Evolutionary conservation across 345 rosid species (phyloP), one percentile per base, ranked within the genome.

Genomic region (Eucalyptus camaldulensis): DNA sequence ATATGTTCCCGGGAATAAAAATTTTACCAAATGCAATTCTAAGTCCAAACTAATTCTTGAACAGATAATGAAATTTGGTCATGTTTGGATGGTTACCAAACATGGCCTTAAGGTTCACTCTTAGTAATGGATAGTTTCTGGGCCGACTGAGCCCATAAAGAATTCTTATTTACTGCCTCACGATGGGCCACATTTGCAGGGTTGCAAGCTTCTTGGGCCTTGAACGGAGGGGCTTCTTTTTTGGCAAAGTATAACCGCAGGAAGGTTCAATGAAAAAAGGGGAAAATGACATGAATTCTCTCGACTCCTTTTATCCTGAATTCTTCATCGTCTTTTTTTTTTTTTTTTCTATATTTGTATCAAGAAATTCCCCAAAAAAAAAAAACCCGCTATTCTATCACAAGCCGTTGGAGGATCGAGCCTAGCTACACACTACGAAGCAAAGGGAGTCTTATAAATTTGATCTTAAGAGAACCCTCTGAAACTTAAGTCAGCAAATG

Each of bases 31-130:
- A 49, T 0, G 5, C 14, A 0, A 49, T 49, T 49, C n/a, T 49
- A 12, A 0, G 0, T 5, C 14, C 5, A 12, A 49, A 49, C 14
- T 4, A 4, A 49, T 49, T 12, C 2, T 6, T 6, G 0, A 1
- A 49, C 1, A 49, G 4, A 49, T 0, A 49, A 49, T 49, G 0
- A 0, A 49, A 49, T 12, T 49, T 49, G n/a, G n/a, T 5, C 2
- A 0, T 12, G 1, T 49, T 49, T 49, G 2, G 0, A 12, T 49
- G 14, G 2, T 12, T 49, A 12, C 5, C 44, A 49, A 49, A 12
- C 5, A 49, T 1, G 44, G 14, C 14, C 14, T 12, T 13, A 13
- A 14, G 80, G 80, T 69, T 69, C 13, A 16, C 43, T 72, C 3
- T 10, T 72, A 10, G 14, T 37, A 6, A 37, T 40, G 24, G 43